phyloP scores from a whole-genome alignment of 768 basidiomycete genomes.

The Multifurca ochricompacta region DNA sequence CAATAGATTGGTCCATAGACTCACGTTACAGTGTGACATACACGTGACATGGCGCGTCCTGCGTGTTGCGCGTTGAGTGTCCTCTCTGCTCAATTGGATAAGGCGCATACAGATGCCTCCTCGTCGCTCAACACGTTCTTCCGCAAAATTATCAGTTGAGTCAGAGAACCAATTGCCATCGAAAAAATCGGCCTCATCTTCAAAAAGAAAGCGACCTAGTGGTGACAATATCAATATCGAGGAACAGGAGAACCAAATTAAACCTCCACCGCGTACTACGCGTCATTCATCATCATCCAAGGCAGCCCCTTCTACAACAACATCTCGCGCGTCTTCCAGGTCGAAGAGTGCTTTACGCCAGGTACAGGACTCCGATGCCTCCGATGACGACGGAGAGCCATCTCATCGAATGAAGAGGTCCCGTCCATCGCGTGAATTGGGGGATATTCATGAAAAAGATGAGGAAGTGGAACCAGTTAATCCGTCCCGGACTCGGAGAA shows the following conservation, averaged over 20 bases:
- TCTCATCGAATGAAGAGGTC: conserved; percentile 14
- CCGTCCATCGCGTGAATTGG: conserved; percentile 13
- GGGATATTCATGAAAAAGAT: conserved; percentile 19
- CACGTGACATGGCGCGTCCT: conserved; percentile 21
- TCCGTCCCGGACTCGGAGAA: conserved; percentile 1
- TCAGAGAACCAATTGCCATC: not conserved
- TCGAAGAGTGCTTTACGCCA: not conserved
- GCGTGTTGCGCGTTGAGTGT: no score
- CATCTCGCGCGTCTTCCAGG: conserved; percentile 12
- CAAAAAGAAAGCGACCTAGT: conserved; percentile 18
- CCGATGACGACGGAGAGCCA: conserved; percentile 11
- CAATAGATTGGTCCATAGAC: conserved; percentile 8
- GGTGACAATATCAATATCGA: conserved; percentile 1
- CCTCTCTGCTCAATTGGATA: not conserved
- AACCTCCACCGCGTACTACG: conserved; percentile 12
- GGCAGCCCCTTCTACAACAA: not conserved
- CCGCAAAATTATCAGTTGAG: conserved; percentile 10
- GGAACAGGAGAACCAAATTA: conserved; percentile 4
- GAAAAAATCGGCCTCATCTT: not conserved
- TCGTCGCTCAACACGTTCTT: conserved; percentile 20
- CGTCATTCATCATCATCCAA: conserved; percentile 12
- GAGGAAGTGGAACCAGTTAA: conserved; percentile 13
- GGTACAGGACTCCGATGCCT: conserved; percentile 10
- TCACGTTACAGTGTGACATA: conserved; percentile 5
- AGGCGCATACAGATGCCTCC: conserved; percentile 16